These are phyloP conservation scores for Cryptococcus hybrid DNA, from an alignment of 1,284 basidiomycete species.

Conservation along the genomic window DNA sequence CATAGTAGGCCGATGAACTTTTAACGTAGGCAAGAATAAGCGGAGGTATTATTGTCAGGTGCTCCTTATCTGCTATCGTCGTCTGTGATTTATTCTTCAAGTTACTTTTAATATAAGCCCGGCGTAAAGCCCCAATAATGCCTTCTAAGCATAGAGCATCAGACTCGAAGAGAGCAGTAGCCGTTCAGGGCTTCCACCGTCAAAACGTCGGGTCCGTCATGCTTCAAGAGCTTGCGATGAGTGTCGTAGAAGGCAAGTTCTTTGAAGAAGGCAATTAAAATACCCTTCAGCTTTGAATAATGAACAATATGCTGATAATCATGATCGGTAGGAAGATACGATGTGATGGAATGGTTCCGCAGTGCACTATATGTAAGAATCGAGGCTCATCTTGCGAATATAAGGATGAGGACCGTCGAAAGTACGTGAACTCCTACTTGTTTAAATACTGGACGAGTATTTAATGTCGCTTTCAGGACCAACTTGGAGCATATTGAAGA, in stretches of 20 bases:
- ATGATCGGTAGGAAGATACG: conserved; percentile 14
- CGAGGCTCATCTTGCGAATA: conserved; percentile 16
- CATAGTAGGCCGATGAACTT: too few species aligned
- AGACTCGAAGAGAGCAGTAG: too few species aligned
- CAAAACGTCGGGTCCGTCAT: not conserved
- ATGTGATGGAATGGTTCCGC: conserved; percentile 16
- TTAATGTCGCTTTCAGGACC: conserved; percentile 1
- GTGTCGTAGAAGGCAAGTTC: conserved; percentile 18
- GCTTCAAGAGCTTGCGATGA: conserved; percentile 19
- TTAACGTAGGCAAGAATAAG: too few species aligned
- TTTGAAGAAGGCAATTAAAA: not conserved
- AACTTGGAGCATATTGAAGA: conserved; percentile 10
- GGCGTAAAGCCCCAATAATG: too few species aligned
- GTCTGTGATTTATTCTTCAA: too few species aligned
- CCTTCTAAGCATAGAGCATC: too few species aligned
- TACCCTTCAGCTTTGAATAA: not conserved
- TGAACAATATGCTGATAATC: not conserved
- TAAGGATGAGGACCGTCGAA: conserved; percentile 23
- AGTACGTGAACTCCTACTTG: conserved; percentile 8
- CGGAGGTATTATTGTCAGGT: too few species aligned
- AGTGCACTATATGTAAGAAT: conserved; percentile 13
- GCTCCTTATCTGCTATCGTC: too few species aligned
- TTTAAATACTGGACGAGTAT: not conserved
- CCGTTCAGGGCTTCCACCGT: too few species aligned
- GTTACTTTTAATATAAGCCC: too few species aligned